Evolutionary conservation across 164 flowering plant species (phyloP).

Genomic region (Vitis labrusca): DNA sequence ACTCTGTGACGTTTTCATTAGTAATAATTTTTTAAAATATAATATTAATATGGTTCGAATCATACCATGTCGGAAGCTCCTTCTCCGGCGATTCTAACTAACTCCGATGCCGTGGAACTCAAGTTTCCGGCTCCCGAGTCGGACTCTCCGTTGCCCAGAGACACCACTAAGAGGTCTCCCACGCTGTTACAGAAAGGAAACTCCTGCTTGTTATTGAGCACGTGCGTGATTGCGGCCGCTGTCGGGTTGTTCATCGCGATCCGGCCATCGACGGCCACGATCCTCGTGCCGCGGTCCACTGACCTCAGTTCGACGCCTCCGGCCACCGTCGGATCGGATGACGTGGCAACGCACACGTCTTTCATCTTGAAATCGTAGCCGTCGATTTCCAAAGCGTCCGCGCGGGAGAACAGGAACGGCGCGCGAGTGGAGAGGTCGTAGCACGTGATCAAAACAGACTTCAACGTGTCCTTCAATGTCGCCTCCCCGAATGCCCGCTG

Average conservation of each 20-base stretch:
- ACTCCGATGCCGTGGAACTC: conserved; percentile 18
- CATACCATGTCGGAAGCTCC: conserved; percentile 63
- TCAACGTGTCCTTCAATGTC: conserved; percentile 57
- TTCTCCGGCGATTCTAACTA: conserved; percentile 51
- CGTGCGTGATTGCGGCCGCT: conserved; percentile 72
- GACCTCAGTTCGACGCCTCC: conserved; percentile 44
- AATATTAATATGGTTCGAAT: neutral
- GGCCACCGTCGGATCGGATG: conserved; percentile 30
- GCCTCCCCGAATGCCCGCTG: conserved; percentile 36
- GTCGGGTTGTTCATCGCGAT: conserved; percentile 70
- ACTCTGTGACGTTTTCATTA: neutral
- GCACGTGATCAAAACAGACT: conserved; percentile 62
- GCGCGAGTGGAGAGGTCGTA: conserved; percentile 53
- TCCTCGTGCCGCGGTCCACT: conserved; percentile 45
- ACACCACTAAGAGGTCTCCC: conserved; percentile 54
- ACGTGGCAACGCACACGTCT: conserved; percentile 59
- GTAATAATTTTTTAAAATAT: neutral
- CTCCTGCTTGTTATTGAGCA: conserved; percentile 67
- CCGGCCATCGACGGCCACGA: conserved; percentile 51
- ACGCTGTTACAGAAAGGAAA: conserved; percentile 60
- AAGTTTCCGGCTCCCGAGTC: conserved; percentile 16
- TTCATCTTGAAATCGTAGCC: conserved; percentile 57
- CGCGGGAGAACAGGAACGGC: conserved; percentile 67
- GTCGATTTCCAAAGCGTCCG: conserved; percentile 68
- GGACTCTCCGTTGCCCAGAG: conserved; percentile 59